These are phyloP conservation scores for Gossypium trilobum DNA, from an alignment of 441 rosid species.

Conservation along the genomic window DNA sequence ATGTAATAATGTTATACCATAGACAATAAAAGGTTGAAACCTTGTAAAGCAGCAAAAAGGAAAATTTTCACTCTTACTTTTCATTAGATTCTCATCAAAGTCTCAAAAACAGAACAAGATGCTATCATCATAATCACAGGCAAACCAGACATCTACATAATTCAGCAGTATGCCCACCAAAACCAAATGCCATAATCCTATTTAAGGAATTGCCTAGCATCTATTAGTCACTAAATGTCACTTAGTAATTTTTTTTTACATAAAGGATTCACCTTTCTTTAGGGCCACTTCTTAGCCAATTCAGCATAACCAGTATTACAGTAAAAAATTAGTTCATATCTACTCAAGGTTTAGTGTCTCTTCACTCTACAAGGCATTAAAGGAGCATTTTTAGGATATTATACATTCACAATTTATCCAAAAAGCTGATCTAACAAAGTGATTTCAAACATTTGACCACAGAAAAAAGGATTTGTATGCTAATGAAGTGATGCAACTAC, in stretches of 20 bases:
- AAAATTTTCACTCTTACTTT: background rate
- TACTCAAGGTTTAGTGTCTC: background rate
- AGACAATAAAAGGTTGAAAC: background rate
- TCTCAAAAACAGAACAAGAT: constrained; percentile 1
- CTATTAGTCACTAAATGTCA: background rate
- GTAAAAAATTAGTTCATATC: background rate
- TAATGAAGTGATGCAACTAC: background rate
- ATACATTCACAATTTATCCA: background rate
- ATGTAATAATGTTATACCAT: background rate
- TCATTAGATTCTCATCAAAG: background rate
- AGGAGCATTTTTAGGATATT: constrained; percentile 1
- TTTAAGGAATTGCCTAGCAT: background rate
- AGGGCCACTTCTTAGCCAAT: background rate
- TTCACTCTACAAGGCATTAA: constrained; percentile 2
- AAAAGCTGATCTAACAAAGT: background rate
- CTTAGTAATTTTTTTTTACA: background rate
- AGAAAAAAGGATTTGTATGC: background rate
- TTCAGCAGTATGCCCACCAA: background rate
- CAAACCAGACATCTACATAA: constrained; percentile 1
- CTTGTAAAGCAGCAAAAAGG: background rate
- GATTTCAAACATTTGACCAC: background rate
- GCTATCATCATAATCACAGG: background rate
- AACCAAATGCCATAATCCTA: background rate
- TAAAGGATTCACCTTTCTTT: background rate
- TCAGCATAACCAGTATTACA: background rate